Evolutionary conservation across 1,284 basidiomycete species (phyloP).

Genomic region (Gomphus sp.): DNA sequence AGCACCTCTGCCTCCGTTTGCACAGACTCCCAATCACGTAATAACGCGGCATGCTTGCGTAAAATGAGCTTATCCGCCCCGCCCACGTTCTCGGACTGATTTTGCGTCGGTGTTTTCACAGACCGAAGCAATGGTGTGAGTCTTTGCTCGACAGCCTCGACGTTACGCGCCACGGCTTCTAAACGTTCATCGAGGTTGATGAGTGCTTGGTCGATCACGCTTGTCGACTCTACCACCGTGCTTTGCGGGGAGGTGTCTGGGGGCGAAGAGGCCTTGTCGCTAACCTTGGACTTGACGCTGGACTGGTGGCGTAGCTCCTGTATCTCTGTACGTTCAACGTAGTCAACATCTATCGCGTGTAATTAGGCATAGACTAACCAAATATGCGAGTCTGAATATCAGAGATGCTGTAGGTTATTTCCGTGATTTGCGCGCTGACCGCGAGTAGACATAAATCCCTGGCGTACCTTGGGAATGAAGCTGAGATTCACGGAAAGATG

Average conservation of each 20-base stretch:
- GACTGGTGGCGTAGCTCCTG: slow-evolving; percentile 78
- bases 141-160: slow-evolving; percentile 55
- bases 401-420: slow-evolving; percentile 71
- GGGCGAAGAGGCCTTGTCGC: slow-evolving; percentile 11
- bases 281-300: slow-evolving; percentile 46
- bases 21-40: slow-evolving; percentile 71
- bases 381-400: slow-evolving; percentile 84
- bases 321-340: slow-evolving; percentile 44
- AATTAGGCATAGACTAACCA: slow-evolving; percentile 33
- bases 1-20: slow-evolving; percentile 76
- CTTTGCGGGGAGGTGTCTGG: slow-evolving; percentile 5
- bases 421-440: slow-evolving; percentile 74
- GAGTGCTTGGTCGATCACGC: slow-evolving; percentile 71
- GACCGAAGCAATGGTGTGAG: slow-evolving; percentile 48
- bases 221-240: slow-evolving; percentile 37
- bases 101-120: slow-evolving; percentile 40
- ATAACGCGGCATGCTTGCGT: slow-evolving; percentile 60
- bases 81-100: slow-evolving; percentile 32
- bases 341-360: not conserved
- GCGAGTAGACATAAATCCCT: slow-evolving; percentile 68
- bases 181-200: slow-evolving; percentile 72
- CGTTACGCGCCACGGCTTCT: slow-evolving; percentile 61
- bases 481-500: not conserved
- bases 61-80: slow-evolving; percentile 36
- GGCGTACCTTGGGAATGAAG: slow-evolving; percentile 10